Percentiles rank a stretch among this genome's conserved stretches.
Evolutionary conservation across 177 flowering plant genomes (phyloP).

Genomic region (Vitis hybrid): DNA sequence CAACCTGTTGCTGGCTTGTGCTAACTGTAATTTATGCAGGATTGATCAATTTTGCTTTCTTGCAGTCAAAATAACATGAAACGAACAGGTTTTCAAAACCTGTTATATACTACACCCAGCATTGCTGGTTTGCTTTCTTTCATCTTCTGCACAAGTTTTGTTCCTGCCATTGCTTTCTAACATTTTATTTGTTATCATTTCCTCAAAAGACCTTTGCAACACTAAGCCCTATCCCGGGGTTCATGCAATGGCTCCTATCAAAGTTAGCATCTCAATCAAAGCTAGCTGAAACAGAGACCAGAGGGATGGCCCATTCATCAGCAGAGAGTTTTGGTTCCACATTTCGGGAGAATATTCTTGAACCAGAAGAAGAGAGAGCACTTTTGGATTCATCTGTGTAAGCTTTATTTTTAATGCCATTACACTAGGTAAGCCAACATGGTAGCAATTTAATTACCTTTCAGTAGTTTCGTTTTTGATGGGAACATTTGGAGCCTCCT

Average conservation of each 20-base stretch:
- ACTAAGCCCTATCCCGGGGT: constrained; percentile 93
- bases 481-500: not conserved
- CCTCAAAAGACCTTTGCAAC: constrained; percentile 78
- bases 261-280: constrained; percentile 81
- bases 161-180: constrained; percentile 13
- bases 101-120: not conserved
- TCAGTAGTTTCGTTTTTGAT: not conserved
- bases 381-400: constrained; percentile 55
- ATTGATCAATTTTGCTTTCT: too few relatives aligned
- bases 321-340: constrained; percentile 35
- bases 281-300: constrained; percentile 43
- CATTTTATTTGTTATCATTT: constrained; percentile 1
- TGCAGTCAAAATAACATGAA: not conserved
- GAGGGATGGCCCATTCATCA: constrained; percentile 22
- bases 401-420: constrained; percentile 21
- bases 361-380: constrained; percentile 72
- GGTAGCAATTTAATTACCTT: not conserved
- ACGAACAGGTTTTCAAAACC: not conserved
- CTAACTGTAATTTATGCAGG: too few relatives aligned
- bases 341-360: constrained; percentile 72
- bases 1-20: too few relatives aligned
- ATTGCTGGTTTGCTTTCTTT: not conserved
- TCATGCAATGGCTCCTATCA: constrained; percentile 80
- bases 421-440: not conserved
- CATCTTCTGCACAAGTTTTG: not conserved